Conservation (phyloP, 345 rosid species). For the Euclidium syriacum region DNA sequence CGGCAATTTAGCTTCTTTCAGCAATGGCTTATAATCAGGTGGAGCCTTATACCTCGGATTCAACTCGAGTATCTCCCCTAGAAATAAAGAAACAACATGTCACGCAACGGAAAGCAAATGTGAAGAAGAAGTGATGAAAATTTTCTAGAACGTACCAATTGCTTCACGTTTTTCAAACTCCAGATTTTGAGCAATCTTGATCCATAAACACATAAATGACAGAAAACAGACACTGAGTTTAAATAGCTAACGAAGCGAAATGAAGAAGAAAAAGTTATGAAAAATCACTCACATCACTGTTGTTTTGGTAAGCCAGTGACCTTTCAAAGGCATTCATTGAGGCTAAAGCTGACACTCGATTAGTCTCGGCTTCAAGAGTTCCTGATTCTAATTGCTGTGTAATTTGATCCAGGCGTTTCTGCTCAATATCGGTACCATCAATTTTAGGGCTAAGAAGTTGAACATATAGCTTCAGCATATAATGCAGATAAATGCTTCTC, state of each 20-base stretch:
- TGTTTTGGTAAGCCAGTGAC: conserved; percentile 20
- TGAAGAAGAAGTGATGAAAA: background rate
- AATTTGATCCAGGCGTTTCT: conserved; percentile 92
- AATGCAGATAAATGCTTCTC: too few relatives aligned
- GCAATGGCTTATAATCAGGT: conserved; percentile 70
- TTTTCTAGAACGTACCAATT: conserved; percentile 48
- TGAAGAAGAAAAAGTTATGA: background rate
- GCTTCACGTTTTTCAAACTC: conserved; percentile 71
- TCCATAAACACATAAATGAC: conserved; percentile 13
- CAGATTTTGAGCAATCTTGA: conserved; percentile 54
- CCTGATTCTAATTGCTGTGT: conserved; percentile 53
- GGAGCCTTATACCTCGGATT: conserved; percentile 86
- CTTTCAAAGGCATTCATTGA: conserved; percentile 27
- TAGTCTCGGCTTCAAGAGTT: conserved; percentile 37
- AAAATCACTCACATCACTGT: conserved; percentile 37
- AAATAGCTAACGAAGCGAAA: background rate
- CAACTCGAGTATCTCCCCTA: conserved; percentile 81
- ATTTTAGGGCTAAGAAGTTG: too few relatives aligned
- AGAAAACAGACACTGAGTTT: conserved; percentile 6
- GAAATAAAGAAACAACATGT: conserved; percentile 19
- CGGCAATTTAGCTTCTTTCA: conserved; percentile 71
- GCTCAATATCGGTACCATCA: too few relatives aligned
- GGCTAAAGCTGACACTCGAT: conserved; percentile 23
- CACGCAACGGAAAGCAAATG: background rate
- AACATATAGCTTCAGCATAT: too few relatives aligned